These are phyloP conservation scores for Aaosphaeria pasadenensis DNA, from an alignment of 2,329 filamentous ascomycete genomes.

Conservation along the genomic window DNA sequence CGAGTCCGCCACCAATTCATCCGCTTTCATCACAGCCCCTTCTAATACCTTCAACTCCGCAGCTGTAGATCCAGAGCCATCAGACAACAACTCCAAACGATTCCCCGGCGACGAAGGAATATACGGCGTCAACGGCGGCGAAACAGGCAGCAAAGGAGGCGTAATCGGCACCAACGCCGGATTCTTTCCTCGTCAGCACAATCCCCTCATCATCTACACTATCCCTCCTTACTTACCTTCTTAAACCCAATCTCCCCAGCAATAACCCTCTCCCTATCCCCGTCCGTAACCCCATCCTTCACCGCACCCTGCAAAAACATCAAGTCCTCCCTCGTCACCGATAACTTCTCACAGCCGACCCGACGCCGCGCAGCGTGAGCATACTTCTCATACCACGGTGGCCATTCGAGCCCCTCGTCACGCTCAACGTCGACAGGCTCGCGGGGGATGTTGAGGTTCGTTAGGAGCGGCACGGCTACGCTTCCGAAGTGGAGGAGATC, in stretches of 20 bases:
- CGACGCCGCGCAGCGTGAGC: conserved; percentile 18
- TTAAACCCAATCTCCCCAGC: conserved; percentile 11
- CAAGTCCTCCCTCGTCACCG: conserved; percentile 33
- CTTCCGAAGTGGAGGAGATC: conserved; percentile 42
- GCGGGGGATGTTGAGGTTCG: conserved; percentile 28
- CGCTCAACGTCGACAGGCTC: conserved; percentile 38
- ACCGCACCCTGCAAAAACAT: conserved; percentile 36
- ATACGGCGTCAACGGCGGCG: conserved; percentile 38
- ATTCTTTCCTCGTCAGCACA: conserved; percentile 26
- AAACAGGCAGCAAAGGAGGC: conserved; percentile 47
- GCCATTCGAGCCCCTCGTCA: conserved; percentile 45
- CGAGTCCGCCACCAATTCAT: conserved; percentile 27
- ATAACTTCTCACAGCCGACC: conserved; percentile 36
- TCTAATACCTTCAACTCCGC: conserved; percentile 35
- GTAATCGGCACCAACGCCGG: conserved; percentile 33
- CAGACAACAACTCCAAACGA: conserved; percentile 36
- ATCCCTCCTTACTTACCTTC: conserved; percentile 15
- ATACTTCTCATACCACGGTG: conserved; percentile 29
- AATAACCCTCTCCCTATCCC: conserved; percentile 19
- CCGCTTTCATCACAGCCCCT: conserved; percentile 26
- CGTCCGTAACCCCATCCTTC: conserved; percentile 14
- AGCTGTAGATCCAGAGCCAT: conserved; percentile 30
- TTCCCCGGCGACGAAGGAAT: conserved; percentile 39
- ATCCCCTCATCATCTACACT: background rate
- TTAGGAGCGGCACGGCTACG: conserved; percentile 19